Conservation (phyloP, 345 rosid species). For the Mangifera indica region DNA sequence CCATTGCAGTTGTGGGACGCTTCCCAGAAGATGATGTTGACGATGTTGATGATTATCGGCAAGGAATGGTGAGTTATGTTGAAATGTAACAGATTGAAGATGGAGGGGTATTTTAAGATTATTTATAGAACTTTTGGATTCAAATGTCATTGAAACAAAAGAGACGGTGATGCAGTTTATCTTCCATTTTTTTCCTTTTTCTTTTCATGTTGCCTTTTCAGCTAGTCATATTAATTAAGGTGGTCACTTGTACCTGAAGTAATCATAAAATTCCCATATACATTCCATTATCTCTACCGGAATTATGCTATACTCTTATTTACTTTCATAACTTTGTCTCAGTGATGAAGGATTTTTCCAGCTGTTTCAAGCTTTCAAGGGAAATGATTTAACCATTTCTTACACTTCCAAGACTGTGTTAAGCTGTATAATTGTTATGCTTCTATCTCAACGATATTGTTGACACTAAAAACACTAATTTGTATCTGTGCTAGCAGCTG, state of each 20-base stretch:
- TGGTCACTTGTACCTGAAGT: neutral
- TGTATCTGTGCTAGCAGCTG: neutral
- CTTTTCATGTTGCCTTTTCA: neutral
- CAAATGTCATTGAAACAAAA: neutral
- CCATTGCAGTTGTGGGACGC: constrained; percentile 55
- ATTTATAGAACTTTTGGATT: neutral
- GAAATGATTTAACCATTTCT: neutral
- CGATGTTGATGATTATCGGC: constrained; percentile 47
- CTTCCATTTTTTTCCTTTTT: neutral
- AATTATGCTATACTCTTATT: neutral
- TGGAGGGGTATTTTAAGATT: neutral
- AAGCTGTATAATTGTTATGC: neutral
- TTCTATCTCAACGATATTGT: neutral
- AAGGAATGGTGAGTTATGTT: constrained; percentile 43
- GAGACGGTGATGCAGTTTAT: neutral
- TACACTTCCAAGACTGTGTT: neutral
- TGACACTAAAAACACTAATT: neutral
- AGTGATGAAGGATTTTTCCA: neutral
- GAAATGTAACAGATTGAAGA: neutral
- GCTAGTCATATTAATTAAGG: neutral
- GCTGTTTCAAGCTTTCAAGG: neutral
- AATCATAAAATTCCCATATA: neutral
- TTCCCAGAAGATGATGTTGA: constrained; percentile 59
- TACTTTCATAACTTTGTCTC: neutral
- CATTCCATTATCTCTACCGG: neutral